Percentiles rank a stretch among this genome's conserved stretches.
phyloP scores from a whole-genome alignment of 1,284 basidiomycete species.

The Hemileia vastatrix region DNA sequence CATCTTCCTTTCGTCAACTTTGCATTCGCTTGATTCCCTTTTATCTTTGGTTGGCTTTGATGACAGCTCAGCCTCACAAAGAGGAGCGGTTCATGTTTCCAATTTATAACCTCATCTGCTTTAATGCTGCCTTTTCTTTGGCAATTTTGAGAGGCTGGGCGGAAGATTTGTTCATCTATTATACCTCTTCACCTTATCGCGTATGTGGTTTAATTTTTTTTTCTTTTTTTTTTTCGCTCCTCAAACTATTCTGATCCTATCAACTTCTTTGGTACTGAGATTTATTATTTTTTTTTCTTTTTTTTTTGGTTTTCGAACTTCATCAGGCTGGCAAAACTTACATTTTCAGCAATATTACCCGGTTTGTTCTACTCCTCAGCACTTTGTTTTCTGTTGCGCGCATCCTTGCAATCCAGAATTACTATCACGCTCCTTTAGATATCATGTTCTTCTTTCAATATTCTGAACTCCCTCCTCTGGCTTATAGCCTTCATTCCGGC shows the following conservation, averaged over 20 bases:
- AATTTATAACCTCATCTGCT: conserved; percentile 77
- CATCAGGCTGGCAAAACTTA: conserved; percentile 62
- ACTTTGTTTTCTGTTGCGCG: conserved; percentile 65
- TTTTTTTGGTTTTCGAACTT: conserved; percentile 22
- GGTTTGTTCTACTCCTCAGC: conserved; percentile 58
- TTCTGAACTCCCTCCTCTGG: conserved; percentile 65
- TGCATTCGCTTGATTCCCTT: conserved; percentile 67
- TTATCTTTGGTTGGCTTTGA: conserved; percentile 76
- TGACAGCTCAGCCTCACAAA: conserved; percentile 80
- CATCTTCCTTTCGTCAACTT: conserved; percentile 49
- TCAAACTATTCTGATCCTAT: conserved; percentile 9
- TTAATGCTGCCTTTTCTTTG: conserved; percentile 80
- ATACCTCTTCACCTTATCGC: conserved; percentile 71
- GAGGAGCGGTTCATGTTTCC: conserved; percentile 98
- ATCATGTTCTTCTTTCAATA: conserved; percentile 64
- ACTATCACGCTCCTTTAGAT: conserved; percentile 83
- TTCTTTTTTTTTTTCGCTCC: conserved; percentile 4
- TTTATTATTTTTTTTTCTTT: background rate
- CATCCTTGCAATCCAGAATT: conserved; percentile 67
- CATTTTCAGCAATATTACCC: conserved; percentile 66
- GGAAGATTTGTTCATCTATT: conserved; percentile 61
- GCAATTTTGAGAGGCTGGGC: conserved; percentile 76
- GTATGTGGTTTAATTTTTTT: no score
- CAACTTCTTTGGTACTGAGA: no score
- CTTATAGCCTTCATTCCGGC: conserved; percentile 36